Evolutionary conservation across 108 stramenopile species (phyloP), one percentile per base, ranked within the genome.

Genomic region (Epipyxis sp.): DNA sequence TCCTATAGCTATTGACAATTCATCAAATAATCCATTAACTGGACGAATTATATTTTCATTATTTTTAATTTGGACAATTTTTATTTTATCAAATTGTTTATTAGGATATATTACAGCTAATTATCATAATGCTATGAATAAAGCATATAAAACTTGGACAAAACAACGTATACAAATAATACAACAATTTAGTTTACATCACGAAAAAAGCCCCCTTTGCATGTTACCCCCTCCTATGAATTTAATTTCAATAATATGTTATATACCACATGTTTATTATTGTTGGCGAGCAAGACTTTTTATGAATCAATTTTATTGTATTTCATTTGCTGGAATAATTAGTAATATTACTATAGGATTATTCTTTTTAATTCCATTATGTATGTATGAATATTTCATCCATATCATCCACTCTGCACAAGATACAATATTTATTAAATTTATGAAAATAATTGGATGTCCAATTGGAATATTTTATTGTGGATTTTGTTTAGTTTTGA

Each of bases 211-310:
- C 61, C 34, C 61, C 6, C 34, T 29, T 16, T 3, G 13, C 35
- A 65, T 65, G 61, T 32, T 65, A 6, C 61, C 61, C 3, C 13
- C 61, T 65, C 61, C 61, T 10, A 32, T 65, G 3, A 65, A 65
- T 37, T 32, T 65, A 3, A 32, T 29, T 25, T 29, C 61, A 29
- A 6, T 25, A 6, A 3, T 29, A 10, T 65, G 3, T 65, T 65
- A 65, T 32, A 65, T 65, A 32, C 61, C 61, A 10, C 61, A 65
- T 65, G 61, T 65, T 32, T 65, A 13, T 25, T 3, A 32, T 3
- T 16, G 13, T 10, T 65, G 61, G 61, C 3, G 61, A 37, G 3
- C 61, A 6, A 16, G 61, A 32, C 35, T 65, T 35, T 3, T 10
- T 29, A 6, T 3, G 10, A 32, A 65, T 65, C 34, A 6, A 6